phyloP scores from a whole-genome alignment of 257 asterid species.

The Apocynum venetum region DNA sequence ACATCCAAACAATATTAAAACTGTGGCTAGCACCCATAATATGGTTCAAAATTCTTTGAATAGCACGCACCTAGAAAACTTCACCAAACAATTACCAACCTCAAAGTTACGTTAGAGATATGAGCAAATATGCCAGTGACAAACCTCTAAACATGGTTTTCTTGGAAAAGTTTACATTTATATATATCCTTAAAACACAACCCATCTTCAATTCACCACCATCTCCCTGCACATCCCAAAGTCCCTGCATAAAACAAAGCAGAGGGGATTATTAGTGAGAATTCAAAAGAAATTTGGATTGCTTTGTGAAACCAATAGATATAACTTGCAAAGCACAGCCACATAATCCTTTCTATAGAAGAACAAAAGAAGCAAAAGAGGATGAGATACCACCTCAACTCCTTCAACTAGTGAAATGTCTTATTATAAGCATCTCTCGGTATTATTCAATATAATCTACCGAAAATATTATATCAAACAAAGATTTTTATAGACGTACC shows the following conservation, averaged over 20 bases:
- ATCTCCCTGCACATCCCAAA: slow-evolving; percentile 73
- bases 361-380: neutral
- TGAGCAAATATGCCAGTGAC: neutral
- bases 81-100: neutral
- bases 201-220: slow-evolving; percentile 44
- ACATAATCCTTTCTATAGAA: neutral
- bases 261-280: neutral
- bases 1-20: too few relatives aligned
- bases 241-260: slow-evolving; percentile 45
- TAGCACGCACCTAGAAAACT: neutral
- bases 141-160: slow-evolving; percentile 93
- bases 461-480: slow-evolving; percentile 5
- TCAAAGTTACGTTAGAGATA: neutral
- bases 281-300: neutral
- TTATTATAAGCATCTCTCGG: neutral
- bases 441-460: neutral
- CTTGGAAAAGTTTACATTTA: slow-evolving; percentile 78
- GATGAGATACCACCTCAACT: neutral
- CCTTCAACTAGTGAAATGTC: neutral
- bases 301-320: neutral
- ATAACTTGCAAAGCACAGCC: neutral
- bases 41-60: neutral
- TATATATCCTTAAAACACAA: slow-evolving; percentile 67
- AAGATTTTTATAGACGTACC: slow-evolving; percentile 41
- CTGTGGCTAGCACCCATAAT: neutral